These are phyloP conservation scores for Geotrichum australiense DNA, from an alignment of 1,139 yeast species.

Conservation along the genomic window DNA sequence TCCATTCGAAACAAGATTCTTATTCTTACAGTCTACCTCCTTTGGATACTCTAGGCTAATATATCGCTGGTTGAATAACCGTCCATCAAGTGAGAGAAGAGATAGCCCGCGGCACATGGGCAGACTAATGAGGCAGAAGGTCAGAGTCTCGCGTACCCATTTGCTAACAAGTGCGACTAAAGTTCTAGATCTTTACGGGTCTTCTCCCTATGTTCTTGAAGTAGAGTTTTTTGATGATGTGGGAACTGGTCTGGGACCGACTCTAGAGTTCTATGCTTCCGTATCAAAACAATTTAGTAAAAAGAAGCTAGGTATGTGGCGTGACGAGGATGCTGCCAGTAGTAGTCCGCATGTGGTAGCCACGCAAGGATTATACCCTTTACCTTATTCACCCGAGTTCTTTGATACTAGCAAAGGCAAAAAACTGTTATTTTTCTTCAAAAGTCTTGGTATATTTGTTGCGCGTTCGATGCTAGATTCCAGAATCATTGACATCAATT, in stretches of 20 bases:
- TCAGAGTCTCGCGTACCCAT: conserved; percentile 65
- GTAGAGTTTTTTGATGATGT: conserved; percentile 86
- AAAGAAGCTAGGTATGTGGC: conserved; percentile 61
- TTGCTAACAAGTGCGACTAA: conserved; percentile 74
- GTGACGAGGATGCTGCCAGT: conserved; percentile 39
- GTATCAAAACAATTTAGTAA: conserved; percentile 70
- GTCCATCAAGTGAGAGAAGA: conserved; percentile 5
- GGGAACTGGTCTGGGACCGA: conserved; percentile 97
- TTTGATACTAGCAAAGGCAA: conserved; percentile 30
- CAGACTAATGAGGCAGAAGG: conserved; percentile 71
- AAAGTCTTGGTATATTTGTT: conserved; percentile 69
- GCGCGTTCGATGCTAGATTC: conserved; percentile 86
- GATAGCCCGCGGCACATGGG: conserved; percentile 46
- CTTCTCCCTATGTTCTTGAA: conserved; percentile 75
- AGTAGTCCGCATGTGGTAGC: conserved; percentile 40
- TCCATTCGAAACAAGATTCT: conserved; percentile 74
- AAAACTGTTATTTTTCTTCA: conserved; percentile 49
- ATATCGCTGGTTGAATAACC: conserved; percentile 53
- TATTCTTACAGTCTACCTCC: conserved; percentile 79
- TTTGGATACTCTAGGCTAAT: conserved; percentile 86
- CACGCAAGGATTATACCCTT: conserved; percentile 62
- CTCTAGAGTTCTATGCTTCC: conserved; percentile 80
- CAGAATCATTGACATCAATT: conserved; percentile 73
- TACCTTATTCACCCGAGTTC: conserved; percentile 41
- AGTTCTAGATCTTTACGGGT: conserved; percentile 68